These are phyloP conservation scores for Nannochloropsis oceanica DNA, from an alignment of 108 stramenopile genomes.

Conservation along the genomic window DNA sequence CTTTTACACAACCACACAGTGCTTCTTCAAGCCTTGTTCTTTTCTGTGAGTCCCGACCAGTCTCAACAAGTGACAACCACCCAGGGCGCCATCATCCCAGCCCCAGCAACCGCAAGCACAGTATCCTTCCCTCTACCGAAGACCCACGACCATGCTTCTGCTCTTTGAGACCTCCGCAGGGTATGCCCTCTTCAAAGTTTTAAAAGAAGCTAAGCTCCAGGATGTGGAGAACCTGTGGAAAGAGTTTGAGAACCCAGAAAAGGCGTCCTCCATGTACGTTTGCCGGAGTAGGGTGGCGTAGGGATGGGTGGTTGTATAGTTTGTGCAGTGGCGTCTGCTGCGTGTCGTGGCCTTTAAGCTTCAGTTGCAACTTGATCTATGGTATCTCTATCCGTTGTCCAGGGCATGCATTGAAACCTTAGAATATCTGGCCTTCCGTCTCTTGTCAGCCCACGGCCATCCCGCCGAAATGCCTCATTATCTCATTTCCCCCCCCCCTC, in stretches of 20 bases:
- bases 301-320: background rate
- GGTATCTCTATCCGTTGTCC: no score
- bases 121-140: background rate
- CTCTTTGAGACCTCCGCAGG: constrained; percentile 98
- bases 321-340: background rate
- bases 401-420: no score
- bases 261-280: constrained; percentile 48
- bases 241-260: constrained; percentile 63
- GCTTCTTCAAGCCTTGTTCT: no score
- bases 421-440: background rate
- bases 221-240: constrained; percentile 80
- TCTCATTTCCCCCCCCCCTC: background rate
- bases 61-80: no score
- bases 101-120: background rate
- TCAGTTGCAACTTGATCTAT: no score
- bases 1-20: no score
- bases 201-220: constrained; percentile 39
- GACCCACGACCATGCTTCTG: constrained; percentile 60
- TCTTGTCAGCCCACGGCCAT: background rate
- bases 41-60: no score
- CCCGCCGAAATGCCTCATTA: background rate
- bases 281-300: no score
- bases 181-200: constrained; percentile 91
- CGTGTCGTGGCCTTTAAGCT: no score
- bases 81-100: no score